Evolutionary conservation across 2,329 filamentous ascomycete species (phyloP), one percentile per base, ranked within the genome.

Genomic region (Ophiostoma perfectum): DNA sequence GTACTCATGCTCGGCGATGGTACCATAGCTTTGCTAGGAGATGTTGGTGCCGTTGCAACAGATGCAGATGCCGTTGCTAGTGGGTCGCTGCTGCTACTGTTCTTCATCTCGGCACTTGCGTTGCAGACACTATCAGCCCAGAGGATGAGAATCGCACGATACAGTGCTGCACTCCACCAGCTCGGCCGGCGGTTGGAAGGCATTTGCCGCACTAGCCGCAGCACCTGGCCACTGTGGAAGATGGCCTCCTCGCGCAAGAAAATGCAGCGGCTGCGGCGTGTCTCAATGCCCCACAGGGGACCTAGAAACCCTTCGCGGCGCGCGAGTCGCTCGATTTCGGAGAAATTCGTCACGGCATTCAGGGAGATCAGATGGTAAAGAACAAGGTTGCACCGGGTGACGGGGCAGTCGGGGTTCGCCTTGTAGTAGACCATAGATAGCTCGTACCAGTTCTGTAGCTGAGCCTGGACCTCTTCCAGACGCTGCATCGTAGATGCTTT

Each of bases 121-220:
- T 9, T 65, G 45, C 70, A 74, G 79, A 89, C 76, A 72, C 86
- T 85, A 72, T 89, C 85, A 2, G 83, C 81, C 87, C 87, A 90
- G 2, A 89, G 78, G 55, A 88, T 83, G 68, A 90, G 78, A 4
- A 82, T 82, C 1, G 83, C 88, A n/a, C 89, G 86, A 75, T 91
- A 91, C 55, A 91, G 79, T 3, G 88, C 88, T 1, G 83, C 84
- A n/a, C 86, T 80, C 88, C 88, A 91, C 89, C 89, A 92, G 49
- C 83, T 84, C 5, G 89, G 89, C 36, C 87, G 83, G 3, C 84
- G 80, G 65, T 86, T 83, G 42, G 79, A 78, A 2, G 85, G 82
- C 83, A 91, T 90, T 14, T 80, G 78, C 6, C 84, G 80, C 52
- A 90, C 77, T 11, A 90, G 80, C 3, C 86, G 82, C 60, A 90